A percentile compares a stretch with the other conserved stretches of the same genome.
Conservation (phyloP, 169 alveolate genomes). For the Miamiensis avidus region DNA sequence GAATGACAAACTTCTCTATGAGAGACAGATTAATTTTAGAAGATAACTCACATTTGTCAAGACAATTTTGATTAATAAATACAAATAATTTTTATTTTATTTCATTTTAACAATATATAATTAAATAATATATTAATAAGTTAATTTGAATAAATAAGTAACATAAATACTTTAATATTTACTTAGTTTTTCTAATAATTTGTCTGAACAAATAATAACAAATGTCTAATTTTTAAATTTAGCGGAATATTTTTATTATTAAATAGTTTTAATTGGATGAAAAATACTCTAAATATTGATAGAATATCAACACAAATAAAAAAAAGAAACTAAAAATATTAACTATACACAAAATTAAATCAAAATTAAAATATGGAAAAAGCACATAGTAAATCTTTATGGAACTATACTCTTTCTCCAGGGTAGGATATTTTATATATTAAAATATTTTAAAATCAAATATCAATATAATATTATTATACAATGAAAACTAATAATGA, state of each 20-base stretch:
- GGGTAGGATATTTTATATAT: conserved; percentile 23
- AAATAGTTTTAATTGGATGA: no score
- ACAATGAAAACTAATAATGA: not conserved
- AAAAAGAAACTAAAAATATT: no score
- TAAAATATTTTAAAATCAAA: no score
- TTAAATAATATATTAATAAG: not conserved
- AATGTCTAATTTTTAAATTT: no score
- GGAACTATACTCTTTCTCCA: conserved; percentile 74
- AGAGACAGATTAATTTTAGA: conserved; percentile 1
- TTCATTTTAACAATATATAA: not conserved
- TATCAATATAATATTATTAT: no score
- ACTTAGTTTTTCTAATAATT: no score
- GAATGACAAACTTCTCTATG: conserved; percentile 37
- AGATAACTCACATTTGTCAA: conserved; percentile 25
- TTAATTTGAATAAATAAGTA: no score
- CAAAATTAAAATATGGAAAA: not conserved
- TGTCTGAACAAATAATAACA: no score
- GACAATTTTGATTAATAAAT: not conserved
- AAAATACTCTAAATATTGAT: no score
- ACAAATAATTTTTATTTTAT: no score
- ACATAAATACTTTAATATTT: no score
- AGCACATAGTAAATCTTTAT: conserved; percentile 38
- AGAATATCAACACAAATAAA: not conserved
- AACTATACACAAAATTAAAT: not conserved
- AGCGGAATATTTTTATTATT: not conserved